Evolutionary conservation across 2,329 filamentous ascomycete species (phyloP), one percentile per base, ranked within the genome.

Genomic region (Chalara sp.): DNA sequence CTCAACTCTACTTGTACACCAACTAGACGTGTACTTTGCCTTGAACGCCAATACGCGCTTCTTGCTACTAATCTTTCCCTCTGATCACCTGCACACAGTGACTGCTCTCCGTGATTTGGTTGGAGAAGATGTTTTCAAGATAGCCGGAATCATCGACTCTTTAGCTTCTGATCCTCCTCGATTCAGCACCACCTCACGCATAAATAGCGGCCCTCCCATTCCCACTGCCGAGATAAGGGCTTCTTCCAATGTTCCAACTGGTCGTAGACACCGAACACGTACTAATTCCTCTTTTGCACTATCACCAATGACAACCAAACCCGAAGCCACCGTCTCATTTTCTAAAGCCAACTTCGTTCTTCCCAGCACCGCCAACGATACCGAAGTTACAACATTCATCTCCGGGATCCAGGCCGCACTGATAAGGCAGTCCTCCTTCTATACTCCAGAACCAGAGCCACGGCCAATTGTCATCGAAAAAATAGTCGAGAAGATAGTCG

Each of bases 21-120:
- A 83, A 53, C 69, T 85, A 1, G 81, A 84, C 58, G 74, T 75
- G 0, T 84, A 81, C 54, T 68, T 84, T 46, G 71, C 74, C 5
- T 67, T 72, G 1, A 77, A 83, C 55, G 60, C 72, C 2, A 68
- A 73, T 37, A 75, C 78, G 21, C 74, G 75, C 7, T 76, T 83
- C 51, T 71, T 85, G 1, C 63, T 85, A 5, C 68, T 85, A 6
- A 77, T 83, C 50, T 84, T 80, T 54, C 74, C 80, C 0, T 66
- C 75, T 0, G 74, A 77, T 46, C 76, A 84, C 54, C 69, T 84
- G 2, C 58, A 74, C 2, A 80, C 79, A 3, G 69, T 83, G 2
- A 61, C 83, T 5, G 78, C 79, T 0, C 65, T 85, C 5, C 80
- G 81, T 54, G 72, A 72, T 47, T 69, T 84, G 5, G 69, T 82